phyloP scores from a whole-genome alignment of 768 basidiomycete genomes.

The Thelephora ganbajun region DNA sequence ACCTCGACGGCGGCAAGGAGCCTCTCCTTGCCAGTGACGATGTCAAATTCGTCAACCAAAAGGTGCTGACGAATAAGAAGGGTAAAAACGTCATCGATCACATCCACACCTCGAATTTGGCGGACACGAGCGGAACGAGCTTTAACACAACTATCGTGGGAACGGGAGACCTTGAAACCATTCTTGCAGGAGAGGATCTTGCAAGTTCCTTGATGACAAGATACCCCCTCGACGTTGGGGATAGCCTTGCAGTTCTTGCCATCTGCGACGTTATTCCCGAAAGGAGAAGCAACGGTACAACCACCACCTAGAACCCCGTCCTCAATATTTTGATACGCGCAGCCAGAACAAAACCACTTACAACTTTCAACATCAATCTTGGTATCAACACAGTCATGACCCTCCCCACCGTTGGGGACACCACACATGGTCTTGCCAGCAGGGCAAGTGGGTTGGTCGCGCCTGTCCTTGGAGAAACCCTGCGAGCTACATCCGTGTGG shows the following conservation, averaged over 20 bases:
- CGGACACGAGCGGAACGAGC: background rate
- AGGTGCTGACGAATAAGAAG: background rate
- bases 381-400: slow-evolving; percentile 20
- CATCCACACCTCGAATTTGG: background rate
- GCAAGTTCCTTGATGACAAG: slow-evolving; percentile 17
- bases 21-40: background rate
- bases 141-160: slow-evolving; percentile 8
- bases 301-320: slow-evolving; percentile 18
- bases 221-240: slow-evolving; percentile 15
- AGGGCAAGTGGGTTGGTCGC: slow-evolving; percentile 11
- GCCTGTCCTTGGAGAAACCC: slow-evolving; percentile 7
- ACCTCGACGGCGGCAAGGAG: background rate
- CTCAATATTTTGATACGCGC: background rate
- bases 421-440: slow-evolving; percentile 16
- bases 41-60: background rate
- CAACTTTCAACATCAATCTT: slow-evolving; percentile 16
- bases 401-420: slow-evolving; percentile 6
- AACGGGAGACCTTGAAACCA: slow-evolving; percentile 9
- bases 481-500: slow-evolving; percentile 10
- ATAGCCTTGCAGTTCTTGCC: slow-evolving; percentile 22
- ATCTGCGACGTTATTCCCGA: slow-evolving; percentile 3
- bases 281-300: slow-evolving; percentile 15
- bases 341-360: slow-evolving; percentile 10
- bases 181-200: slow-evolving; percentile 14
- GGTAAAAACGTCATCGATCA: background rate